Base-by-base conservation (phyloP, 2,329 filamentous ascomycete species). In the Stromatinia cepivora region DNA sequence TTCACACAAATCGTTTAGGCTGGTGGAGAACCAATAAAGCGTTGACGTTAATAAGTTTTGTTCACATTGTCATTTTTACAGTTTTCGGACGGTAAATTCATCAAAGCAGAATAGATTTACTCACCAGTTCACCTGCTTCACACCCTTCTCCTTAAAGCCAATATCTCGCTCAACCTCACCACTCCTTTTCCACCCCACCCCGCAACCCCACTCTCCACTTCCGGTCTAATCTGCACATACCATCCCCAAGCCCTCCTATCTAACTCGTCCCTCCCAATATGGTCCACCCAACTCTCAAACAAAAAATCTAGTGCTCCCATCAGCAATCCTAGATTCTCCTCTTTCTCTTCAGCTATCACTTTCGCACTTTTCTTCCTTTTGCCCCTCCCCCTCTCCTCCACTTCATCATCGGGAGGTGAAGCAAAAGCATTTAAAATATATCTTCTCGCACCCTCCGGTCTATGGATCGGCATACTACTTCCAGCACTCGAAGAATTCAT, bases 101-200 rank as follows among this genome's bases (percentile, higher is more conserved):
- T 42, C n/a, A 39, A 9, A 52, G n/a, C 46, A 52, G 34, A 17
- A 28, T 34, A 25, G 52, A 64, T 52, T 25, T 28, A 64, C 46
- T 64, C 61, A 64, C 46, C 13, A 42, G 52, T 48, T 59, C 17
- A 17, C 22, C n/a, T 34, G 28, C n/a, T 20, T 74, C 66, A 76
- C 46, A 52, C 71, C 61, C 75, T 82, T 65, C 85, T 81, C 69
- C 85, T 83, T 71, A 92, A 75, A 11, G 84, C 83, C 72, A 94
- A 78, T 53, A 97, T 92, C 73, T 88, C 87, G 20, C 81, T 81
- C 48, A 96, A 78, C 73, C 83, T 88, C 39, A 97, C 82, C 67
- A 83, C 81, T 1, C 91, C 92, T 79, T 94, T 95, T 17, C 90
- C 91, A 39, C 93, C 93, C 93, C 93, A 97, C 1, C 93, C 93